Percentiles rank a stretch among this genome's conserved stretches.
phyloP scores from a whole-genome alignment of 306 rosid genomes.

The Quercus glauca region DNA sequence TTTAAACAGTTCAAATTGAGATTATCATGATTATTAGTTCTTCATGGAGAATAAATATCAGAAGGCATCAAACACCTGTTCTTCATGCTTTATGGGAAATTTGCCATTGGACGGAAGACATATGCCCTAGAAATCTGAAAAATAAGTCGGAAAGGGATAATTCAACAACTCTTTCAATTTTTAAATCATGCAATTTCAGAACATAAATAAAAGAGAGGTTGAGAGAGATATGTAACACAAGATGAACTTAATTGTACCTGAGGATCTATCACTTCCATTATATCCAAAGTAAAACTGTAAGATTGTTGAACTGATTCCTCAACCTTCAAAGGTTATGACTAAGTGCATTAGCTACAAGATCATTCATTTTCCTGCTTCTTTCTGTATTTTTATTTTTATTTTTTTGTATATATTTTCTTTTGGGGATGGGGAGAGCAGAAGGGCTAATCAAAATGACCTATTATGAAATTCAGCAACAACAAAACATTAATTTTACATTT shows the following conservation, averaged over 20 bases:
- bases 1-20: neutral
- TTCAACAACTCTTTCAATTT: neutral
- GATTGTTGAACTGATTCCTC: slow-evolving; percentile 44
- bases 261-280: slow-evolving; percentile 41
- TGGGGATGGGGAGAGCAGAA: neutral
- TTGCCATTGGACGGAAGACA: slow-evolving; percentile 54
- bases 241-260: slow-evolving; percentile 32
- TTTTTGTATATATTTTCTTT: neutral
- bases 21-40: neutral
- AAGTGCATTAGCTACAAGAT: slow-evolving; percentile 6
- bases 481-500: neutral
- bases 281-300: slow-evolving; percentile 40
- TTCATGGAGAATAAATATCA: neutral
- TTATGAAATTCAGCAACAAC: neutral
- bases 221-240: neutral
- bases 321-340: slow-evolving; percentile 31
- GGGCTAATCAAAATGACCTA: neutral
- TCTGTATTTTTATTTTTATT: neutral
- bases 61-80: slow-evolving; percentile 29
- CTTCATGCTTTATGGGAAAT: slow-evolving; percentile 33
- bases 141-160: neutral
- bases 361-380: neutral
- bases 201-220: neutral
- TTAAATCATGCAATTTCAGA: neutral
- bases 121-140: slow-evolving; percentile 50